Evolutionary conservation across 305 asterid genomes (phyloP).

Genomic region (Fraxinus albicans): DNA sequence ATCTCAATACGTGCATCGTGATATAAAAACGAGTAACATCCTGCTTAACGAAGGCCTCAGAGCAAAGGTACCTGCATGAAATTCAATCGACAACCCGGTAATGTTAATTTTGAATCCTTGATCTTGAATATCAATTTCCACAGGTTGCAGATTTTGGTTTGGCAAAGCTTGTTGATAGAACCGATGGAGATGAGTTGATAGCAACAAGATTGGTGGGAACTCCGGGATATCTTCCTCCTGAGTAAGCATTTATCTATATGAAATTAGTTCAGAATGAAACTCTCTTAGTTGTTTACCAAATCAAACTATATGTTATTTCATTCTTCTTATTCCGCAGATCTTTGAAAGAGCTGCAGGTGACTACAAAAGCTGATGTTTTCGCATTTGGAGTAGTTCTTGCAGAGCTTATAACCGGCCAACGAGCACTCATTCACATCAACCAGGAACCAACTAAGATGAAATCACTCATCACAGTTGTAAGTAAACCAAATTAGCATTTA

Average conservation of each 20-base stretch:
- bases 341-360: conserved; percentile 80
- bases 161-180: conserved; percentile 76
- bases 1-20: conserved; percentile 81
- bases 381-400: conserved; percentile 92
- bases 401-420: conserved; percentile 82
- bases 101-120: neutral
- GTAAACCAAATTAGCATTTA: conserved; percentile 18
- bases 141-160: conserved; percentile 92
- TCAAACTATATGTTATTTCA: conserved; percentile 6
- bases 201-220: conserved; percentile 91
- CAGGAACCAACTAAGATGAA: conserved; percentile 65
- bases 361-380: conserved; percentile 80
- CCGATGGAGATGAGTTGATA: conserved; percentile 64
- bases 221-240: conserved; percentile 94
- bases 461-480: conserved; percentile 75
- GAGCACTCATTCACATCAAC: conserved; percentile 69
- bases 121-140: conserved; percentile 1
- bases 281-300: neutral
- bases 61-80: conserved; percentile 58
- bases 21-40: conserved; percentile 79
- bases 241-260: conserved; percentile 40
- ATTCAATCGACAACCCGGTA: neutral
- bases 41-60: conserved; percentile 73
- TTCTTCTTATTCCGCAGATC: conserved; percentile 44
- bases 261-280: neutral